Percentiles rank a stretch among this genome's conserved stretches.
Conservation (phyloP, 139 green algal species). For the Chlorella vulgaris region DNA sequence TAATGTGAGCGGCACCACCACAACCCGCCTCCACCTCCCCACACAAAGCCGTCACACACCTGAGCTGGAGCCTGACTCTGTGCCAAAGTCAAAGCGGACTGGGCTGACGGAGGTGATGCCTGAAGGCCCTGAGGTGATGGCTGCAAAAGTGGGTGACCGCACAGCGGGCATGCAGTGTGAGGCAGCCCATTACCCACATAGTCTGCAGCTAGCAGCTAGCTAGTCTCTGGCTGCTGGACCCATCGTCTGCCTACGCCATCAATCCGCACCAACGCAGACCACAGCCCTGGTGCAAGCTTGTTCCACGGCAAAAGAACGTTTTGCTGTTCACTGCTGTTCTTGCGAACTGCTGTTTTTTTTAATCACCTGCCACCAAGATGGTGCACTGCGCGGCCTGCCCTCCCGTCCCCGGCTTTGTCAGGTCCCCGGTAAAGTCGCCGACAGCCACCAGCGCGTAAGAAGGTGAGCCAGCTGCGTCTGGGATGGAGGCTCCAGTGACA, state of each 20-base stretch:
- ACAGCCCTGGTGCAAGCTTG: neutral
- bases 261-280: neutral
- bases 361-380: conserved; percentile 39
- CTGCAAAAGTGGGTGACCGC: conserved; percentile 34
- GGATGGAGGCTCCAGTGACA: conserved; percentile 36
- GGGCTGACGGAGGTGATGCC: conserved; percentile 23
- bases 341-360: too few species aligned
- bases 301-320: too few species aligned
- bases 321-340: too few species aligned
- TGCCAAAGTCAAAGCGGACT: conserved; percentile 49
- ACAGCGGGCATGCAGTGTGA: too few species aligned
- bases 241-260: too few species aligned
- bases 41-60: too few species aligned
- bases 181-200: too few species aligned
- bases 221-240: too few species aligned
- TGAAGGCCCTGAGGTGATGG: conserved; percentile 47
- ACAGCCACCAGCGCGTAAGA: conserved; percentile 76
- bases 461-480: conserved; percentile 50
- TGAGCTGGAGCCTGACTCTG: neutral
- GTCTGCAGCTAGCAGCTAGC: too few species aligned
- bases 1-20: too few species aligned
- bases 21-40: too few species aligned
- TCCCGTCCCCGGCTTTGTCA: conserved; percentile 10
- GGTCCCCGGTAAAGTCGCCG: conserved; percentile 60
- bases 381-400: conserved; percentile 25